Base-by-base conservation (phyloP, 2,329 filamentous ascomycete species). In the Pestalotiopsis sp. region DNA sequence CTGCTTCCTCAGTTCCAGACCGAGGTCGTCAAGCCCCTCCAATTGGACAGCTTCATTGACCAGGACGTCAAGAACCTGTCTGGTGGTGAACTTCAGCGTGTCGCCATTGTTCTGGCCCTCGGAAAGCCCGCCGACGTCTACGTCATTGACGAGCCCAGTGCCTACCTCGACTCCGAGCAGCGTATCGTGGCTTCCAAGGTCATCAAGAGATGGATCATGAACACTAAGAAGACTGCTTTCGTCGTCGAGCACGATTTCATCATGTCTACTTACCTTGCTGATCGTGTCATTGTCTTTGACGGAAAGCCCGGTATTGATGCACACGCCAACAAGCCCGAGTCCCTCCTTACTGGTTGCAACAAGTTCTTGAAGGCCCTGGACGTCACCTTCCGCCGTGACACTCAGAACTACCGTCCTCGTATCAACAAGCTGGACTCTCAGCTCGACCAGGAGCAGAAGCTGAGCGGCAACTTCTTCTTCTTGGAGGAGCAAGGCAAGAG, bases 181-280 rank as follows among this genome's bases (percentile, higher is more conserved):
- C 95, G 96, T 92, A 97, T 99, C 79, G 91, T 99, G 76, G 95
- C 95, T 71, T 92, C 95, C 60, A 92, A 95, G 79, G 97, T 99
- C 80, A 99, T 99, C 86, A 99, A 99, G 88, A 92, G 96, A 74
- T 99, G 97, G 88, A 99, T 99, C 83, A 99, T 99, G 96, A 95
- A 99, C 86, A 91, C 94, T 77, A 98, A 98, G 91, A 98, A 98
- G 90, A 99, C 96, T 0, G 96, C 96, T 64, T 99, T 99, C 81
- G 91, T 99, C 77, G 91, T 93, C 78, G 92, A 93, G 88, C 92
- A 93, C 88, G 92, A 93, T 86, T 93, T 93, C 84, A 92, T 93
- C 83, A 94, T 94, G 92, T 80, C 80, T 39, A 81, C 82, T 3
- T 84, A 85, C 74, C 85, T 90, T 66, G 89, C 96, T 60, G 97